Percentiles rank a stretch among this genome's conserved stretches.
These are phyloP conservation scores for Populus trichocarpa DNA, from an alignment of 441 rosid species.

Conservation along the genomic window DNA sequence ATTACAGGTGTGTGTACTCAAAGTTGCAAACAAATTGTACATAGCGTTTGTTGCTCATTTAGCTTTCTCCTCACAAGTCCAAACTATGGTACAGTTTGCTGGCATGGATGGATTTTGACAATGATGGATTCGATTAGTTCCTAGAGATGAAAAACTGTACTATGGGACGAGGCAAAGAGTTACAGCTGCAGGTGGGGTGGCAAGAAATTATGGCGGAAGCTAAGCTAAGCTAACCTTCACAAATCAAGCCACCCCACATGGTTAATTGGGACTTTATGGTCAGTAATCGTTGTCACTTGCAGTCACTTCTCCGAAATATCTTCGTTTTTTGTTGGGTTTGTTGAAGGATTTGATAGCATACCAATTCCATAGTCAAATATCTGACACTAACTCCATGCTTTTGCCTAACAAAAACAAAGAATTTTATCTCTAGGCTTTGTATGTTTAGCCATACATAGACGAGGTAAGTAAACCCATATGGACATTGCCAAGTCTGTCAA, in stretches of 20 bases:
- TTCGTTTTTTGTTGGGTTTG: neutral
- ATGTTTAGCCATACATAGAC: neutral
- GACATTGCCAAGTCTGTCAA: neutral
- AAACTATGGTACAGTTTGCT: neutral
- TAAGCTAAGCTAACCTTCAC: neutral
- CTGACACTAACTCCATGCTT: neutral
- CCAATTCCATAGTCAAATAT: neutral
- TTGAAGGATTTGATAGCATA: neutral
- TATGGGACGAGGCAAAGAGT: neutral
- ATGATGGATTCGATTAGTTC: constrained; percentile 1
- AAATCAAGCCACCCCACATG: constrained; percentile 9
- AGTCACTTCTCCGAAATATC: constrained; percentile 2
- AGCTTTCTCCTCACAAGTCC: constrained; percentile 13
- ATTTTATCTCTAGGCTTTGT: neutral
- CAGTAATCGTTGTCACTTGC: constrained; percentile 8
- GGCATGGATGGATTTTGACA: constrained; percentile 6
- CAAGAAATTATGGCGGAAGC: constrained; percentile 8
- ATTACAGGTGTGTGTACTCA: neutral
- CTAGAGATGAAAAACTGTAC: neutral
- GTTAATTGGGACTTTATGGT: neutral
- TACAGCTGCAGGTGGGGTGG: constrained; percentile 3
- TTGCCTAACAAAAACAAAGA: constrained; percentile 8
- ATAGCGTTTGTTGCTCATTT: neutral
- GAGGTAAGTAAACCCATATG: neutral
- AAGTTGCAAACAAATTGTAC: neutral